Evolutionary conservation across 2,329 filamentous ascomycete species (phyloP), one percentile per base, ranked within the genome.

Genomic region (Aureobasidium melanogenum): DNA sequence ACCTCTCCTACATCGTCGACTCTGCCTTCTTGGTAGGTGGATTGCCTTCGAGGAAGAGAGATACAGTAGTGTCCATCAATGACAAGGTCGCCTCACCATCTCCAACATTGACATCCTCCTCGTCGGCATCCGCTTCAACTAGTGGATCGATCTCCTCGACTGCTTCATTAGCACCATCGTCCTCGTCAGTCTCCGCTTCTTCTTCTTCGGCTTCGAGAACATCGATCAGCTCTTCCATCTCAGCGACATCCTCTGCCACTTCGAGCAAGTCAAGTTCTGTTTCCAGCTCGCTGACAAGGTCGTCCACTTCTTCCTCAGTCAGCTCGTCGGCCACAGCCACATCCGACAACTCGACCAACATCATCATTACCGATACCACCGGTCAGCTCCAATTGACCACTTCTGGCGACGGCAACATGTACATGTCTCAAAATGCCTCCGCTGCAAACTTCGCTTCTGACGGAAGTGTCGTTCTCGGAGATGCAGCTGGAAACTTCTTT

Each of bases 331-430:
- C 30, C 3, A 34, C 28, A 12, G 36, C 34, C 12, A 14, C 34
- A 10, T 3, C 50, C 5, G 34, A 38, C 46, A 44, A 58, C 55
- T 48, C 50, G 3, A 54, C 50, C 32, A 60, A 47, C 30, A 59
- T 63, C 41, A 36, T 57, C 50, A 58, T 65, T 6, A 62, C 62
- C 3, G 57, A 63, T 34, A 56, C 52, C 8, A 44, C 48, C 12
- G 51, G 43, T 22, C 38, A 46, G 26, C 9, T 51, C 26, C 2
- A 38, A 5, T 39, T 48, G 4, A 24, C 15, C 7, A 44, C 60
- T 12, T 55, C 46, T 19, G 56, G 36, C 22, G 41, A 51, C 32
- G 46, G 47, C 0, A 50, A 60, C 15, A 15, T 50, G 28, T 47
- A 62, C 55, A 43, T 64, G 41, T 26, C 61, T 26, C 47, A 24